A percentile compares a stretch with the other conserved stretches of the same genome.
These are phyloP conservation scores for Xylaria multiplex DNA, from an alignment of 2,329 filamentous ascomycete species.

Conservation along the genomic window DNA sequence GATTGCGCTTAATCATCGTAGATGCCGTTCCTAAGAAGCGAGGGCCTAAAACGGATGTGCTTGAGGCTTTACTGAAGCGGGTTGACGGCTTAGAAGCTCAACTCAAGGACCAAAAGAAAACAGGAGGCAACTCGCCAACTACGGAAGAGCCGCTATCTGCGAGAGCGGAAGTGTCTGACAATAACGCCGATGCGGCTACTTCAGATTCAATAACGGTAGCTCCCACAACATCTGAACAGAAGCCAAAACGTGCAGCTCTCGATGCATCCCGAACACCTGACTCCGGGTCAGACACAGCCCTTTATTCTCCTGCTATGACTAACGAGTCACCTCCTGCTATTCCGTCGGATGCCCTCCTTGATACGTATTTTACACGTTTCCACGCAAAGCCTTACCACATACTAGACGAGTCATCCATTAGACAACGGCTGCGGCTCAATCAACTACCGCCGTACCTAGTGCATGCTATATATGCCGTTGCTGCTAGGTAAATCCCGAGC, in stretches of 20 bases:
- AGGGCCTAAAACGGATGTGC: conserved; percentile 88
- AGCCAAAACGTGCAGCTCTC: conserved; percentile 54
- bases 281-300: conserved; percentile 50
- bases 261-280: conserved; percentile 52
- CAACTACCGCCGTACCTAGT: conserved; percentile 68
- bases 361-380: conserved; percentile 81
- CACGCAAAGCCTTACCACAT: conserved; percentile 87
- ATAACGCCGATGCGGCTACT: conserved; percentile 38
- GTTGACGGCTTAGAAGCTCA: conserved; percentile 87
- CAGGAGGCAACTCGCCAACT: conserved; percentile 53
- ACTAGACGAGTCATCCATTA: conserved; percentile 78
- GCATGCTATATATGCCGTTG: conserved; percentile 69
- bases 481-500: conserved; percentile 62
- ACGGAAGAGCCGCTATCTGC: conserved; percentile 48
- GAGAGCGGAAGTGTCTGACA: conserved; percentile 44
- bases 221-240: conserved; percentile 51
- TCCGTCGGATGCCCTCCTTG: conserved; percentile 71
- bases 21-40: conserved; percentile 91
- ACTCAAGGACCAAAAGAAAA: conserved; percentile 73
- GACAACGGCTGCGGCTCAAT: conserved; percentile 75
- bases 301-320: conserved; percentile 55
- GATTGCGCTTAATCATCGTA: conserved; percentile 50
- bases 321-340: conserved; percentile 60
- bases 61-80: conserved; percentile 84
- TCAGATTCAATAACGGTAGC: conserved; percentile 42